Evolutionary conservation across 805 yeast species (phyloP).

Genomic region (Naumovozyma castellii): DNA sequence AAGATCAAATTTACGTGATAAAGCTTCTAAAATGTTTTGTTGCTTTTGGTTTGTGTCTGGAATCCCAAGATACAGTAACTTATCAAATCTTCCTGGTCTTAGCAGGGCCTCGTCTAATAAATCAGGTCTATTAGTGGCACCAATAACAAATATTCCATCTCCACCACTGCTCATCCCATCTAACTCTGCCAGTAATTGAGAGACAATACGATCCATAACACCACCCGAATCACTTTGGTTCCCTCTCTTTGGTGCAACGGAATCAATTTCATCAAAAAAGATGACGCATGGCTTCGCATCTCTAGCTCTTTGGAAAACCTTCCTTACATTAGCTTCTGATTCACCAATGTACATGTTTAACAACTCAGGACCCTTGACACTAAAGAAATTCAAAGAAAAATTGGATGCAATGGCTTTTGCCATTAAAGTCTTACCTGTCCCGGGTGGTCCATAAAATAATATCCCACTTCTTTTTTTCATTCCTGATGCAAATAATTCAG

Average conservation of each 20-base stretch:
- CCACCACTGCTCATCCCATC: conserved; percentile 88
- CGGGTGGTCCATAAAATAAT: conserved; percentile 95
- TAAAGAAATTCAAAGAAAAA: conserved; percentile 86
- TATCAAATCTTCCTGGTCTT: conserved; percentile 93
- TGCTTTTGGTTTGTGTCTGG: conserved; percentile 88
- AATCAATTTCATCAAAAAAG: conserved; percentile 93
- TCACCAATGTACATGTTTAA: conserved; percentile 98
- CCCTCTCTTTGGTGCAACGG: conserved; percentile 97
- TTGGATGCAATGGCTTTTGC: conserved; percentile 97
- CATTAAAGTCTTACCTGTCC: conserved; percentile 90
- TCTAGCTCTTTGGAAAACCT: conserved; percentile 87
- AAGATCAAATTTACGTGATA: conserved; percentile 72
- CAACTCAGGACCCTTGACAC: conserved; percentile 95
- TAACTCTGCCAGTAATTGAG: conserved; percentile 86
- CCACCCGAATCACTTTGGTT: conserved; percentile 99
- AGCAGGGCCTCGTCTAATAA: conserved; percentile 85
- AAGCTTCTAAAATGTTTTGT: conserved; percentile 72
- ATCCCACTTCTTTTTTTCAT: conserved; percentile 91
- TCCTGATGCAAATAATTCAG: conserved; percentile 80
- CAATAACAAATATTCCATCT: conserved; percentile 90
- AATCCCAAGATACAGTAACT: conserved; percentile 86
- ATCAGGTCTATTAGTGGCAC: conserved; percentile 98
- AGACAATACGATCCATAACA: conserved; percentile 96
- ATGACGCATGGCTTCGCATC: conserved; percentile 97
- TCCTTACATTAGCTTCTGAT: conserved; percentile 92